Conservation (phyloP, 768 basidiomycete genomes). For the Gelatoporia subvermispora region DNA sequence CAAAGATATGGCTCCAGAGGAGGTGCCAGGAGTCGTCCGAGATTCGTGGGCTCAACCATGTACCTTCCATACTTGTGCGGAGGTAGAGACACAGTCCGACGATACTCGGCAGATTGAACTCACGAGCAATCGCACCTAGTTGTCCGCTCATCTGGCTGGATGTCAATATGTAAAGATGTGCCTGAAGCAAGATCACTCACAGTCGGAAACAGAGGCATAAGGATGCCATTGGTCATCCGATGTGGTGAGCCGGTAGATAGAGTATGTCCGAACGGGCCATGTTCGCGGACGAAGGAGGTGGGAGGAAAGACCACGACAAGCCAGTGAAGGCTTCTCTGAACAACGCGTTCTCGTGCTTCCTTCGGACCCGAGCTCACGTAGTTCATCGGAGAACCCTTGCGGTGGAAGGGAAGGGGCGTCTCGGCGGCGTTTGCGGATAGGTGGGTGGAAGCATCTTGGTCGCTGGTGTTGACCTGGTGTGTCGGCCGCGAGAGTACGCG, state of each 20-base stretch:
- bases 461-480: conserved; percentile 11
- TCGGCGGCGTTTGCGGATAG: conserved; percentile 6
- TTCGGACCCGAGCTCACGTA: conserved; percentile 39
- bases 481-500: conserved; percentile 7
- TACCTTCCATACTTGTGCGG: conserved; percentile 53
- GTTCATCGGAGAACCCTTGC: conserved; percentile 15
- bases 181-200: conserved; percentile 31
- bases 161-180: not conserved
- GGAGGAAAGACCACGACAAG: conserved; percentile 70
- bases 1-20: conserved; percentile 62
- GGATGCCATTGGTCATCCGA: conserved; percentile 60
- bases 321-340: conserved; percentile 32
- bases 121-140: conserved; percentile 71
- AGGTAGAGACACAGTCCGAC: conserved; percentile 77
- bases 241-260: conserved; percentile 53
- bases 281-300: conserved; percentile 48
- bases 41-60: conserved; percentile 60
- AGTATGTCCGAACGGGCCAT: conserved; percentile 54
- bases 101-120: conserved; percentile 77
- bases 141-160: conserved; percentile 64
- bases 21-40: conserved; percentile 75
- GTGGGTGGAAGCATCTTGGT: conserved; percentile 8
- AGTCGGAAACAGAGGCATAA: conserved; percentile 74
- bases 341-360: conserved; percentile 19
- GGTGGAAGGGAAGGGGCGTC: conserved; percentile 9